Evolutionary conservation across 2,329 filamentous ascomycete genomes (phyloP), one percentile per base, ranked within the genome.

Genomic region (Colletotrichum somersetense): DNA sequence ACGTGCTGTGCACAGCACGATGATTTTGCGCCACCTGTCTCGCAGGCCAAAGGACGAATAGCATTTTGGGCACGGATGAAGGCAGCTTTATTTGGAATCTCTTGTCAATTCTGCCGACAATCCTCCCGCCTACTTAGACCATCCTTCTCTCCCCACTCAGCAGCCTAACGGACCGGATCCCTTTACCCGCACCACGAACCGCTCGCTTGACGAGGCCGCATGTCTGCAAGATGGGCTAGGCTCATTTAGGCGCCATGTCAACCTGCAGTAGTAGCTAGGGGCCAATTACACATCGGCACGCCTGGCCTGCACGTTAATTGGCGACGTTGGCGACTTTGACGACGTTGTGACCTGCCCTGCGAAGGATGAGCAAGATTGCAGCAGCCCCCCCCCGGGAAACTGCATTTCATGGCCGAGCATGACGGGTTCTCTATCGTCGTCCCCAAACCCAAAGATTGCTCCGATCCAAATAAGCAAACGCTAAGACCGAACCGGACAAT

Each of bases 241-340:
- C 58, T 48, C n/a, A 16, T 63, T 63, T 33, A 46, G 44, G 20
- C 38, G 44, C n/a, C 14, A 50, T 61, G 57, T 30, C 35, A 55
- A 48, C 35, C 26, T 35, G 44, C 23, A 62, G 42, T 8, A 44
- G 42, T 42, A 42, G 40, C 50, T 12, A 33, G 44, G 20, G 26
- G 53, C 35, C 62, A 66, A 48, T 46, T 53, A 23, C 30, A n/a
- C 52, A 14, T 14, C 33, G 16, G 14, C 38, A 68, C 58, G 65
- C 23, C 58, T 55, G 46, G 30, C 12, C 5, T 48, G 40, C 16
- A 52, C 23, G 58, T 35, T 68, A 44, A 72, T 63, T 72, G 65
- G 68, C 50, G 20, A 40, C 40, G 48, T 26, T 14, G 57, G 58
- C 68, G 68, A 46, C 40, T 40, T 26, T 14, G 57, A 53, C 65